These are phyloP conservation scores for Agroathelia rolfsii DNA, from an alignment of 1,284 basidiomycete genomes.

Conservation along the genomic window DNA sequence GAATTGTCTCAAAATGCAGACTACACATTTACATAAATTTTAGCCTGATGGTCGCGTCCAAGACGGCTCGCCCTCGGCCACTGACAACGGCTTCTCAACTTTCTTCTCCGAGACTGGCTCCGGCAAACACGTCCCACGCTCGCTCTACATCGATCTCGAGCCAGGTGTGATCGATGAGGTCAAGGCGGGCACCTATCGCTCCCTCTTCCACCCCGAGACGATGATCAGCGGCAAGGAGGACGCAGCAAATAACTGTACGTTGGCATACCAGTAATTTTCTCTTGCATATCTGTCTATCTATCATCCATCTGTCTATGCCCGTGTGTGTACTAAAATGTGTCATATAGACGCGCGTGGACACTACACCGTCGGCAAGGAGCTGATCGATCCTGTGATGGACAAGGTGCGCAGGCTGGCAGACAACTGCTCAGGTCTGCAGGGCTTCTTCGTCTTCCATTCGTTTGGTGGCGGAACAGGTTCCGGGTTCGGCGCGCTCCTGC, in stretches of 20 bases:
- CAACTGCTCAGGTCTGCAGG: constrained; percentile 96
- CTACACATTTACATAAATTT: constrained; percentile 7
- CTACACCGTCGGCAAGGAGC: constrained; percentile 97
- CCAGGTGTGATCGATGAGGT: constrained; percentile 96
- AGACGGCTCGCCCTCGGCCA: constrained; percentile 62
- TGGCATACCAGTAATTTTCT: constrained; percentile 9
- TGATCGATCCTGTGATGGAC: constrained; percentile 90
- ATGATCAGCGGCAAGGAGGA: constrained; percentile 99
- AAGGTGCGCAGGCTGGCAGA: constrained; percentile 93
- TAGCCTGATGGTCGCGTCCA: constrained; percentile 88
- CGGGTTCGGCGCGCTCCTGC: constrained; percentile 94
- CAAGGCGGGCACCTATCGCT: constrained; percentile 88
- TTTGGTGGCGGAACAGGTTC: constrained; percentile 99
- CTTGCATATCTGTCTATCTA: constrained; percentile 10
- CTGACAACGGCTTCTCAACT: constrained; percentile 92
- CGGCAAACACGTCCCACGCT: constrained; percentile 96
- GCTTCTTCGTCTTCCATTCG: constrained; percentile 99
- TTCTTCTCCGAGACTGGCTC: constrained; percentile 90
- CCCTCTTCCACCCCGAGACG: constrained; percentile 98
- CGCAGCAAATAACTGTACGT: constrained; percentile 95
- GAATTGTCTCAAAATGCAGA: constrained; percentile 5
- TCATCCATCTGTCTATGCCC: constrained; percentile 6
- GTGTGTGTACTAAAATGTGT: constrained; percentile 9
- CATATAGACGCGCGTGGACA: constrained; percentile 89
- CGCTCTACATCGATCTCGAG: constrained; percentile 95